Percentiles rank a stretch among this genome's conserved stretches.
Evolutionary conservation across 768 basidiomycete genomes (phyloP).

Genomic region (Gelatoporia subvermispora): DNA sequence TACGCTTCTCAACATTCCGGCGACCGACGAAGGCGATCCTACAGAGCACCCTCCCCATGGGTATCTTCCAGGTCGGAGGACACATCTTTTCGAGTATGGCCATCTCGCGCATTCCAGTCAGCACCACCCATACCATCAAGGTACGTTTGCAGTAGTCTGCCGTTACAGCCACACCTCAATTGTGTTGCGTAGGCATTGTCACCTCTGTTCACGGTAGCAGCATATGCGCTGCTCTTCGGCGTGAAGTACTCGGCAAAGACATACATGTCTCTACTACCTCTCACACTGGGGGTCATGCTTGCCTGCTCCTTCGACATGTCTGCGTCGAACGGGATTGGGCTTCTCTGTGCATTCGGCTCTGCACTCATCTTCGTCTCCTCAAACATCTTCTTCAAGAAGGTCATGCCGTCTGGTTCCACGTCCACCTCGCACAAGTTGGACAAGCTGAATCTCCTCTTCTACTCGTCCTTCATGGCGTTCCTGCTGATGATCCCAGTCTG

Average conservation of each 20-base stretch:
- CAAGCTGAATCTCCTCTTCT: constrained; percentile 93
- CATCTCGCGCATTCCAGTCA: constrained; percentile 92
- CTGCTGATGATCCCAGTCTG: constrained; percentile 95
- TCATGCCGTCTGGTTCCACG: constrained; percentile 65
- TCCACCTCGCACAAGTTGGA: constrained; percentile 75
- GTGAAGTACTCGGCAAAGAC: constrained; percentile 91
- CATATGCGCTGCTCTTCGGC: constrained; percentile 89
- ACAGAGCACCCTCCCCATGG: constrained; percentile 86
- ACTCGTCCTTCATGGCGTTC: constrained; percentile 93
- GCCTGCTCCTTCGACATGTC: constrained; percentile 93
- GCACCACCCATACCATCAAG: constrained; percentile 99
- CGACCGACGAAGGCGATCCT: constrained; percentile 70
- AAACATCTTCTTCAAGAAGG: constrained; percentile 99
- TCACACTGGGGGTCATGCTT: constrained; percentile 96
- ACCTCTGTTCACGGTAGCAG: constrained; percentile 93
- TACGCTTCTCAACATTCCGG: constrained; percentile 66
- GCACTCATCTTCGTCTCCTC: constrained; percentile 96
- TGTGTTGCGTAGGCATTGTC: constrained; percentile 73
- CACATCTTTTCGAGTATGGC: constrained; percentile 98
- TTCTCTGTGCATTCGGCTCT: constrained; percentile 96
- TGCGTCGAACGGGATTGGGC: constrained; percentile 76
- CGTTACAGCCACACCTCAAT: background rate
- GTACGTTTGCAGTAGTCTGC: constrained; percentile 37
- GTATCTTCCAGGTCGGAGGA: constrained; percentile 94
- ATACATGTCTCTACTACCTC: constrained; percentile 89